phyloP scores from a whole-genome alignment of 2,329 filamentous ascomycete genomes.

The Ophiocordyceps camponoti-leonardi region DNA sequence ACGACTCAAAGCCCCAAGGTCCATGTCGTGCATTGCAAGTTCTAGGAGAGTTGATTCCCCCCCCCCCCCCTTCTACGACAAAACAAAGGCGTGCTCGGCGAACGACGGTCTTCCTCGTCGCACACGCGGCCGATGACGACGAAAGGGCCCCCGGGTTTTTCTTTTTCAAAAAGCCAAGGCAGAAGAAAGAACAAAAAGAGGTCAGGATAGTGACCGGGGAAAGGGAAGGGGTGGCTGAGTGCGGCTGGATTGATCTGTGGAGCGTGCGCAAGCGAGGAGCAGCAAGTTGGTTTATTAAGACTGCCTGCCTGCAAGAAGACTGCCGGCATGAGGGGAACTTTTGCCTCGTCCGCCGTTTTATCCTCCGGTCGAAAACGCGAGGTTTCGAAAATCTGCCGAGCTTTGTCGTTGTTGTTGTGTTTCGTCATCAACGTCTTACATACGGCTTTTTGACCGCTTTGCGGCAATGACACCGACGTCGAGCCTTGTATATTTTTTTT shows the following conservation, averaged over 20 bases:
- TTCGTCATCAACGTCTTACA: background rate
- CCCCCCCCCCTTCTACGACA: no score
- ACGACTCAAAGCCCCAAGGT: background rate
- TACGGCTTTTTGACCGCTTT: background rate
- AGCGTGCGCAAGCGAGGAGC: background rate
- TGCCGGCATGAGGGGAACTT: background rate
- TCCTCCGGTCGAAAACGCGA: background rate
- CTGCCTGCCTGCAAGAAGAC: background rate
- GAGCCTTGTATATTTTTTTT: no score
- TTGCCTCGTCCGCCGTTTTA: background rate
- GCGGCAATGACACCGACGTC: background rate
- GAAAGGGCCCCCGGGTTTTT: background rate
- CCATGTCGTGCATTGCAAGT: no score
- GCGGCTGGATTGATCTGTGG: background rate
- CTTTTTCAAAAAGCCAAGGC: background rate
- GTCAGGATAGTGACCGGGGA: background rate
- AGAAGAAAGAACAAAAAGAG: background rate
- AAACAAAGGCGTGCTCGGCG: background rate
- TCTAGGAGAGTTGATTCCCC: background rate
- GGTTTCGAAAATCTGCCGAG: background rate
- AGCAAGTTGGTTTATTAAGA: background rate
- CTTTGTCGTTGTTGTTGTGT: background rate
- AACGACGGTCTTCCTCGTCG: background rate
- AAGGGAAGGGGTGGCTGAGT: no score
- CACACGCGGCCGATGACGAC: background rate